phyloP scores from a whole-genome alignment of 371 early-diverging fungal species.

The Batkoa obscura region DNA sequence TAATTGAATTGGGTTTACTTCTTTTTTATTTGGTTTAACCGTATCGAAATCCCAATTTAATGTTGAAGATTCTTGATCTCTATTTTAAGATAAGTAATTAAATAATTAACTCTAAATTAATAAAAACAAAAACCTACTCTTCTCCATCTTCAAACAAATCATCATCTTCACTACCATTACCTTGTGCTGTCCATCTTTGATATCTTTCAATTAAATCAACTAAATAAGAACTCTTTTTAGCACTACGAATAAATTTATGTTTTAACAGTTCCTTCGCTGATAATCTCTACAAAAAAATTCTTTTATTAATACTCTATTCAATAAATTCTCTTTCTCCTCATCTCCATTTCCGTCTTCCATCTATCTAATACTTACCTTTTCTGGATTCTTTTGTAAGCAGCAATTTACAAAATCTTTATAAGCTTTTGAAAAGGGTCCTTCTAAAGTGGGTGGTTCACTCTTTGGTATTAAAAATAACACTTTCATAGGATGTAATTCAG shows the following conservation, averaged over 20 bases:
- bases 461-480: slow-evolving; percentile 85
- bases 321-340: too few relatives aligned
- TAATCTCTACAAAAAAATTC: slow-evolving; percentile 34
- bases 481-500: slow-evolving; percentile 81
- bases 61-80: too few relatives aligned
- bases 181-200: background rate
- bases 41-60: too few relatives aligned
- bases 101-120: too few relatives aligned
- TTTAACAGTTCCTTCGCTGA: slow-evolving; percentile 79
- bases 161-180: too few relatives aligned
- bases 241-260: slow-evolving; percentile 69
- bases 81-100: too few relatives aligned
- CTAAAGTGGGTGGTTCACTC: slow-evolving; percentile 65
- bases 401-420: slow-evolving; percentile 79
- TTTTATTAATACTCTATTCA: too few relatives aligned
- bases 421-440: slow-evolving; percentile 52
- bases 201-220: slow-evolving; percentile 70
- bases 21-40: too few relatives aligned
- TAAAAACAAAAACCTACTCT: too few relatives aligned
- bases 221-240: slow-evolving; percentile 59
- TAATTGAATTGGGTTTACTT: too few relatives aligned
- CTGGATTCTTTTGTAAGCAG: slow-evolving; percentile 76
- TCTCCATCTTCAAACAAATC: too few relatives aligned
- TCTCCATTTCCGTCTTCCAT: too few relatives aligned
- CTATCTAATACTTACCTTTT: slow-evolving; percentile 19